Base-by-base conservation (phyloP, 2,329 filamentous ascomycete genomes). In the Pseudocercospora eumusae region DNA sequence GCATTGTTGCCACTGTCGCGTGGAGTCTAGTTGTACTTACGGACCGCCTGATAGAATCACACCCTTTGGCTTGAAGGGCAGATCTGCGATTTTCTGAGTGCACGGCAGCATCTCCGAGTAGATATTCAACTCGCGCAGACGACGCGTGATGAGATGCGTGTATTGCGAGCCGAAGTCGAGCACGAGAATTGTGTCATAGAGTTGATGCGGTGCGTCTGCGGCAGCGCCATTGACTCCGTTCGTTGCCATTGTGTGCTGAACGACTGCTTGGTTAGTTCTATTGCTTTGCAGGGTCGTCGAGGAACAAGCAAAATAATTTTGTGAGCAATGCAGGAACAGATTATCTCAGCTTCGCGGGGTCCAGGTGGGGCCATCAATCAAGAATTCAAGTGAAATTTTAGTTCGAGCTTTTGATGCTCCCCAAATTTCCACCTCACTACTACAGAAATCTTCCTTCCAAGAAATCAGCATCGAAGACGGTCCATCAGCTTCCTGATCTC, bases 51-150 rank as follows among this genome's bases (percentile, higher is more conserved):
- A 89, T 9, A 93, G 80, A 60, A 96, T 89, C 66, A 98, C 87
- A 69, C 93, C 93, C 74, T 89, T 90, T 20, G 93, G 93, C 74
- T 87, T 92, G 82, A 85, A 96, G 52, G 82, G 75, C 33, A 96
- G 83, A 60, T 95, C 90, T 6, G 85, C 80, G 21, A 96, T 78
- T 81, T 93, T 93, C 71, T 89, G 87, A 50, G 89, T 96, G 78
- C 92, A 96, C 21, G 90, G 90, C 47, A 96, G 86, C 88, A 96
- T 89, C 80, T 96, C 92, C 64, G 87, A 87, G 81, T 90, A 96
- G 75, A 96, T 84, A 79, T 88, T 89, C 77, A 96, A 84, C 70
- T 89, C 86, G 69, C 92, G 85, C 27, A 96, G 83, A 33, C 91
- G 86, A 59, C 91, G 83, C 9, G 87, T 86, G 72, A 93, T 92